phyloP scores from a whole-genome alignment of 2,329 filamentous ascomycete genomes.

The Phialocephala sp. region DNA sequence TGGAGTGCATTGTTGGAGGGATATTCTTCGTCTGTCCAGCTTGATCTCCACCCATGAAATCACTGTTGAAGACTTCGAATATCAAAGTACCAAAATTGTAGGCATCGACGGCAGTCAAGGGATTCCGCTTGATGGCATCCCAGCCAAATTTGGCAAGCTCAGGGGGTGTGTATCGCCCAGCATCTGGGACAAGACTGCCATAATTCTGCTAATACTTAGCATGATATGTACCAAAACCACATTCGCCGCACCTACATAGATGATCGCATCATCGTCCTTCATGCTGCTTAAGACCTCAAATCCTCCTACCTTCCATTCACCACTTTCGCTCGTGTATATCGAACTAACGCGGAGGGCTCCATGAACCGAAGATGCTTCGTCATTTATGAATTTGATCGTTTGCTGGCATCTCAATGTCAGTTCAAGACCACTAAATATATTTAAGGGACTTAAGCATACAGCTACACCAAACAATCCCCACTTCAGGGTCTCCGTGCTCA shows the following conservation, averaged over 20 bases:
- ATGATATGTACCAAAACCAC: not conserved
- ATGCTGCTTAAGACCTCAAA: conserved; percentile 94
- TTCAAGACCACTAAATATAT: not conserved
- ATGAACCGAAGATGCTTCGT: conserved; percentile 89
- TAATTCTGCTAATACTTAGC: conserved; percentile 64
- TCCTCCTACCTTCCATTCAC: conserved; percentile 95
- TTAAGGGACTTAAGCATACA: conserved; percentile 52
- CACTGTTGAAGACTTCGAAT: conserved; percentile 90
- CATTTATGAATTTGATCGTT: conserved; percentile 95
- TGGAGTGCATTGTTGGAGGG: conserved; percentile 85
- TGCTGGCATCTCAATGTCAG: conserved; percentile 57
- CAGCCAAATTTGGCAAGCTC: conserved; percentile 88
- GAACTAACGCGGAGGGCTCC: conserved; percentile 85
- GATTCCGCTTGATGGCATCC: conserved; percentile 85
- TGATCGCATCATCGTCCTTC: conserved; percentile 92
- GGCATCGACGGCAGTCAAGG: conserved; percentile 81
- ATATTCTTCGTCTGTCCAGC: conserved; percentile 85
- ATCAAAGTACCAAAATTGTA: conserved; percentile 86
- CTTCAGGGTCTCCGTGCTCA: conserved; percentile 92
- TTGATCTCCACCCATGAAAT: conserved; percentile 77
- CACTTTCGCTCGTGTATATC: conserved; percentile 92
- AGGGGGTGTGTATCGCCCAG: conserved; percentile 82
- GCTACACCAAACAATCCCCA: conserved; percentile 92
- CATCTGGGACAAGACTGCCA: conserved; percentile 85
- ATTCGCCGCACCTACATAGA: conserved; percentile 64